A percentile compares a stretch with the other conserved stretches of the same genome.
Evolutionary conservation across 257 asterid genomes (phyloP).

Genomic region (Nicotiana otophora): DNA sequence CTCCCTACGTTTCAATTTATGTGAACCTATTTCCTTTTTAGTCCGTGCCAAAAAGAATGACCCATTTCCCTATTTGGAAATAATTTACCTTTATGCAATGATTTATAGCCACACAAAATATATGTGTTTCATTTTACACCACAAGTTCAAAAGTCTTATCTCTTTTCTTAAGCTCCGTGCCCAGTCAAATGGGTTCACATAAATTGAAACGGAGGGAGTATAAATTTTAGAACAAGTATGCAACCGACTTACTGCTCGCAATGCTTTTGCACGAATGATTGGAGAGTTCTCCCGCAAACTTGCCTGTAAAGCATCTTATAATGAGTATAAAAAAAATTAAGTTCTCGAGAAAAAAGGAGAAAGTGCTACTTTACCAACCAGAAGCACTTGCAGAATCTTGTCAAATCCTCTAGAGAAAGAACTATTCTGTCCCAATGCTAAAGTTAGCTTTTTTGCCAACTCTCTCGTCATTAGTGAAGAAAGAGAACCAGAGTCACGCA

Average conservation of each 20-base stretch:
- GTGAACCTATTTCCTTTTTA: too few relatives aligned
- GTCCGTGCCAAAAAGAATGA: too few relatives aligned
- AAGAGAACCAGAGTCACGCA: conserved; percentile 51
- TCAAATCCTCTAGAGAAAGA: conserved; percentile 95
- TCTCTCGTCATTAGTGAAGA: conserved; percentile 67
- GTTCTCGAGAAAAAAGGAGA: conserved; percentile 13
- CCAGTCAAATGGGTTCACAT: too few relatives aligned
- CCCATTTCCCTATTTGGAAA: too few relatives aligned
- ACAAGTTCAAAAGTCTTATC: too few relatives aligned
- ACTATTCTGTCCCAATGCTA: conserved; percentile 89
- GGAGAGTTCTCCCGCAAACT: conserved; percentile 94
- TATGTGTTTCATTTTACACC: too few relatives aligned
- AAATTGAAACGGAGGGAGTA: too few relatives aligned
- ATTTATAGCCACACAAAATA: too few relatives aligned
- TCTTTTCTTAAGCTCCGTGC: too few relatives aligned
- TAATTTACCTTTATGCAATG: too few relatives aligned
- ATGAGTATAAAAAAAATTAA: conserved; percentile 9
- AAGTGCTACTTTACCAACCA: conserved; percentile 58
- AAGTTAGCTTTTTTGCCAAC: conserved; percentile 61
- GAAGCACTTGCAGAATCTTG: conserved; percentile 87
- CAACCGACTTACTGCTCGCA: conserved; percentile 79
- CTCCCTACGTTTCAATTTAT: too few relatives aligned
- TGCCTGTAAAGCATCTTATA: conserved; percentile 51
- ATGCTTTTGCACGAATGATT: conserved; percentile 91
- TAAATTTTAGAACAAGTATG: conserved; percentile 12